These are phyloP conservation scores for Sarocladiaceae sp. DNA, from an alignment of 2,329 filamentous ascomycete genomes.

Conservation along the genomic window DNA sequence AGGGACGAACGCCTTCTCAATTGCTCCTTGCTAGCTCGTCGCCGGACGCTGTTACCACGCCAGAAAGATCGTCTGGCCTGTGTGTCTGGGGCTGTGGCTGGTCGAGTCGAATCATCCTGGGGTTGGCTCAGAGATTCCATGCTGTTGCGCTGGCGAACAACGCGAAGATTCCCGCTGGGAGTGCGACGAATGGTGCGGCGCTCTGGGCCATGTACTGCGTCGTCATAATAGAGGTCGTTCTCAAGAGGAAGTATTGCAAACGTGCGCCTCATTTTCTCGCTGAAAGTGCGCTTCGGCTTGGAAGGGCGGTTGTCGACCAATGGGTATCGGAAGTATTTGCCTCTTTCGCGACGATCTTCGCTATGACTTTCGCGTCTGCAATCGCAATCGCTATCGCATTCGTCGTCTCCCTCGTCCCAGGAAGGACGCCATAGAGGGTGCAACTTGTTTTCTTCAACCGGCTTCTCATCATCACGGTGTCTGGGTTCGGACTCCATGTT, in stretches of 20 bases:
- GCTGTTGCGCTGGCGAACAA: constrained; percentile 49
- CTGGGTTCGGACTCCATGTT: constrained; percentile 13
- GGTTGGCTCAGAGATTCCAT: constrained; percentile 30
- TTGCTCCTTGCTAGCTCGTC: constrained; percentile 18
- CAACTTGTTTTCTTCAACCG: constrained; percentile 46
- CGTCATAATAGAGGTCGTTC: constrained; percentile 28
- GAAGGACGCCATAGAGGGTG: constrained; percentile 59
- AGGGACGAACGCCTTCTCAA: constrained; percentile 29
- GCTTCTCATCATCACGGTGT: constrained; percentile 38
- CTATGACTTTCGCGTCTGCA: constrained; percentile 25
- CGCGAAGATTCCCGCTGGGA: constrained; percentile 52
- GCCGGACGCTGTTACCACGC: constrained; percentile 23
- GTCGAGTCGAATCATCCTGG: constrained; percentile 20
- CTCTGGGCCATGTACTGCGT: constrained; percentile 34
- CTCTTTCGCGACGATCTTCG: constrained; percentile 32
- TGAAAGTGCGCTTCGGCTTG: constrained; percentile 41
- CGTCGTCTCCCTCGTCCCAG: constrained; percentile 29
- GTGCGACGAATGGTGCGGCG: constrained; percentile 54
- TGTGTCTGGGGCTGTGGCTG: constrained; percentile 26
- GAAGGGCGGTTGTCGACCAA: constrained; percentile 41
- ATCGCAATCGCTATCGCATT: constrained; percentile 19
- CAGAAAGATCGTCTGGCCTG: constrained; percentile 22
- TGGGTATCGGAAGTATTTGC: constrained; percentile 39
- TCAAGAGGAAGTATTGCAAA: constrained; percentile 54
- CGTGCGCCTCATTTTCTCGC: constrained; percentile 48